These are phyloP conservation scores for Mycena floridula DNA, from an alignment of 768 basidiomycete species.

Conservation along the genomic window DNA sequence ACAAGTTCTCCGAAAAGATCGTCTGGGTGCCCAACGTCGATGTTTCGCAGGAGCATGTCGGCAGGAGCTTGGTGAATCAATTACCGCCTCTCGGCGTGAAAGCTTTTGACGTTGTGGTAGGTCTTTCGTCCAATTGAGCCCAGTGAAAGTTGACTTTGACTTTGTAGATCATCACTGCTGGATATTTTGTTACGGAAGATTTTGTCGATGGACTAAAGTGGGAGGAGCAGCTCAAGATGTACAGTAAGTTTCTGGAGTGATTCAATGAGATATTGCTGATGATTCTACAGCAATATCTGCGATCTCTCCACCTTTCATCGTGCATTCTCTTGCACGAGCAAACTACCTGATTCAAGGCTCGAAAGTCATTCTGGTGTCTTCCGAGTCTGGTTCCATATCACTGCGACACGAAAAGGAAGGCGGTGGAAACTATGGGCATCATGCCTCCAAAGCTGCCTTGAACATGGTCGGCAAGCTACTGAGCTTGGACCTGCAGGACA, in stretches of 20 bases:
- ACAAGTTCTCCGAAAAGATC: conserved; percentile 24
- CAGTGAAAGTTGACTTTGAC: too few relatives aligned
- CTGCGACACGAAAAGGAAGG: conserved; percentile 38
- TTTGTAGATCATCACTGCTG: neutral
- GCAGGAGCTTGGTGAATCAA: too few relatives aligned
- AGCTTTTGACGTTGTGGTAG: conserved; percentile 31
- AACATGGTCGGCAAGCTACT: conserved; percentile 44
- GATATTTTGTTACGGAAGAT: conserved; percentile 18
- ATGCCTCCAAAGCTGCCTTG: conserved; percentile 40
- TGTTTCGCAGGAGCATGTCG: conserved; percentile 26
- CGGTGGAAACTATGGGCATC: conserved; percentile 43
- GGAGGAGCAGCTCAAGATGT: conserved; percentile 37
- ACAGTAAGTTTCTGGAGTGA: conserved; percentile 37
- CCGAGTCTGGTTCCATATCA: conserved; percentile 39
- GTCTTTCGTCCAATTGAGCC: conserved; percentile 4
- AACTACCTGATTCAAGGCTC: conserved; percentile 20
- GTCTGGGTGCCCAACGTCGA: conserved; percentile 24
- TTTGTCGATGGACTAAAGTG: conserved; percentile 30
- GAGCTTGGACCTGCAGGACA: conserved; percentile 29
- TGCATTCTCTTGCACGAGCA: conserved; percentile 3
- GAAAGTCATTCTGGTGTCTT: conserved; percentile 37
- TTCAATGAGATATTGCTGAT: conserved; percentile 30
- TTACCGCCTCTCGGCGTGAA: conserved; percentile 36
- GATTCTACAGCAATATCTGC: conserved; percentile 13
- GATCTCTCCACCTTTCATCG: neutral